Evolutionary conservation across 331 rosid species (phyloP).

Genomic region (Malus hybrid): DNA sequence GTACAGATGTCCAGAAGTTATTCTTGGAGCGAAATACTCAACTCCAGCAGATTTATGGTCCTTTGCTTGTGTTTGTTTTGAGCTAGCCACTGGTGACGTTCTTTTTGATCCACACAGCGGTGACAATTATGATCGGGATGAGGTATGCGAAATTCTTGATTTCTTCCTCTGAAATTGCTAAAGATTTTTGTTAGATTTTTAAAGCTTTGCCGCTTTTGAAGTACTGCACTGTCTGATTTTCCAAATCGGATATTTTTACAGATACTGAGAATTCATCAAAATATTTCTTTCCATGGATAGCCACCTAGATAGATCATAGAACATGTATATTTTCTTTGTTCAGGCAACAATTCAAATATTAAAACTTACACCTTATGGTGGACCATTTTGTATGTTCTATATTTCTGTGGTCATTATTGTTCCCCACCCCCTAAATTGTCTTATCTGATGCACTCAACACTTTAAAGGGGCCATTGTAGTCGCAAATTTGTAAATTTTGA

Average conservation of each 20-base stretch:
- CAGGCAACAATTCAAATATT: background rate
- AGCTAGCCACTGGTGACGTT: slow-evolving; percentile 76
- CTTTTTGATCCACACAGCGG: slow-evolving; percentile 91
- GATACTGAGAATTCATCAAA: background rate
- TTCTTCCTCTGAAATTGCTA: background rate
- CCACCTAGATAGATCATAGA: background rate
- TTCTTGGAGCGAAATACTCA: slow-evolving; percentile 79
- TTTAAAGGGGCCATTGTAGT: background rate
- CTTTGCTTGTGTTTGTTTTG: slow-evolving; percentile 84
- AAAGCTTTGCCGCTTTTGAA: background rate
- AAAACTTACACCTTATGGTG: background rate
- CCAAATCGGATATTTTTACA: background rate
- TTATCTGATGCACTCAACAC: background rate
- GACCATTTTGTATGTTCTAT: background rate
- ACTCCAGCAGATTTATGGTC: slow-evolving; percentile 86
- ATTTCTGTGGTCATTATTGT: no score
- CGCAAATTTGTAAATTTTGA: background rate
- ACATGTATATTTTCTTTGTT: no score
- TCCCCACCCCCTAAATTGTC: no score
- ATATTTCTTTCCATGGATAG: background rate
- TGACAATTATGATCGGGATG: slow-evolving; percentile 87
- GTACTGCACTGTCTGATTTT: background rate
- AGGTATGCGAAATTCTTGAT: slow-evolving; percentile 31
- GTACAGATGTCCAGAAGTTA: slow-evolving; percentile 85
- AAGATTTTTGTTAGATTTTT: background rate